Conservation (phyloP, 1,284 basidiomycete genomes). For the Trichosporon sp. region DNA sequence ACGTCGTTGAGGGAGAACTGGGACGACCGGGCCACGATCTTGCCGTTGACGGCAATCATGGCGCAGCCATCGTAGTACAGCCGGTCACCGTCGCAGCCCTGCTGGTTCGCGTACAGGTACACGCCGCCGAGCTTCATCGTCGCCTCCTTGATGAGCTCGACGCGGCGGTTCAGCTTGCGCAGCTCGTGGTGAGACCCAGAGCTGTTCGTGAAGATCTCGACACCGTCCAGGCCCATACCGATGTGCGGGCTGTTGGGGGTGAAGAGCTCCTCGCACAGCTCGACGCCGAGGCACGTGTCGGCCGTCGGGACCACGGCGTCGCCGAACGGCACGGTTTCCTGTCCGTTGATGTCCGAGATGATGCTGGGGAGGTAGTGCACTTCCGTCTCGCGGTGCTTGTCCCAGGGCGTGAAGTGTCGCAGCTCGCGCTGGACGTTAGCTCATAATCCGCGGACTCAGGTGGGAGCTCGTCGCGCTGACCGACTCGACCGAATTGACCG, state of each 20-base stretch:
- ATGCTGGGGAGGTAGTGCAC: slow-evolving; percentile 83
- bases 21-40: slow-evolving; percentile 85
- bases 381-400: slow-evolving; percentile 78
- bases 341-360: slow-evolving; percentile 78
- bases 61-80: slow-evolving; percentile 97
- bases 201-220: slow-evolving; percentile 97
- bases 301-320: slow-evolving; percentile 86
- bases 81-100: slow-evolving; percentile 96
- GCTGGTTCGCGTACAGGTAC: slow-evolving; percentile 97
- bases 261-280: slow-evolving; percentile 95
- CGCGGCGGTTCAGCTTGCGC: slow-evolving; percentile 81
- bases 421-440: slow-evolving; percentile 62
- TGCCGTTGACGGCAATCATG: slow-evolving; percentile 91
- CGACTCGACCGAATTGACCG: no score
- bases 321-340: slow-evolving; percentile 90
- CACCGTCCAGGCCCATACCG: slow-evolving; percentile 91
- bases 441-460: neutral
- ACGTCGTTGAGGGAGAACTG: slow-evolving; percentile 95
- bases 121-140: slow-evolving; percentile 93
- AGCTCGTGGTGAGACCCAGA: slow-evolving; percentile 97
- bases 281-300: slow-evolving; percentile 86
- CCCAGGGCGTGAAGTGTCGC: slow-evolving; percentile 94
- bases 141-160: slow-evolving; percentile 95
- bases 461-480: neutral
- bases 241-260: slow-evolving; percentile 95